Evolutionary conservation across 805 yeast genomes (phyloP).

Genomic region (Metschnikowia cubensis): DNA sequence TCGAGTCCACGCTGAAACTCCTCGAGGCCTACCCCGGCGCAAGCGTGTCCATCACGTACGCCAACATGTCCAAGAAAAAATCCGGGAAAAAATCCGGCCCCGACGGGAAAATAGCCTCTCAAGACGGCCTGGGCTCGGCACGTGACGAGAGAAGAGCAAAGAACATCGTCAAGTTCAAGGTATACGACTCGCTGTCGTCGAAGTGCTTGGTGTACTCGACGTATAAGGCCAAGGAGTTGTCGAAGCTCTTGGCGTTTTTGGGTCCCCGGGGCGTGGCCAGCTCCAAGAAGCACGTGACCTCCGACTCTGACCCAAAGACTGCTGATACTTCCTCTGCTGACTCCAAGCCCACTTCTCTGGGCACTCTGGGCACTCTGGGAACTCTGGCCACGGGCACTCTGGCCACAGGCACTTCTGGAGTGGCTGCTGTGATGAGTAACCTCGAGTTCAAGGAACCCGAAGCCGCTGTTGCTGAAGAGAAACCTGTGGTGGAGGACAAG

Average conservation of each 20-base stretch:
- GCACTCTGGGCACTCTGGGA: no score
- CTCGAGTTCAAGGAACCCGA: conserved; percentile 25
- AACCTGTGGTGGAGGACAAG: conserved; percentile 22
- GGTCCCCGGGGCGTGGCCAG: conserved; percentile 60
- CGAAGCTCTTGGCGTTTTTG: conserved; percentile 64
- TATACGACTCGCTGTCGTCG: conserved; percentile 63
- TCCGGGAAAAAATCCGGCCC: conserved; percentile 6
- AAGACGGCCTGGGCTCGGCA: no score
- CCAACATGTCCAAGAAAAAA: conserved; percentile 26
- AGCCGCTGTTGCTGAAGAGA: conserved; percentile 2
- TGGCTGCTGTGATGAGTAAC: conserved; percentile 41
- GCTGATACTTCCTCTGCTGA: no score
- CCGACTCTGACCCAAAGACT: no score
- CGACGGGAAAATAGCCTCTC: conserved; percentile 3
- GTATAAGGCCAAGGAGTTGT: conserved; percentile 64
- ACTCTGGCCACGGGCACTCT: no score
- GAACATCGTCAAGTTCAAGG: conserved; percentile 49
- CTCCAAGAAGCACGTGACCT: not conserved
- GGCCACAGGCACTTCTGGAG: conserved; percentile 1
- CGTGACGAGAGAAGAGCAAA: conserved; percentile 20
- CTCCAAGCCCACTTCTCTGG: no score
- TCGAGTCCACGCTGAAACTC: conserved; percentile 28
- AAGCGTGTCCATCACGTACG: conserved; percentile 36
- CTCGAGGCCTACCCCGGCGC: conserved; percentile 37
- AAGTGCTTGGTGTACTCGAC: conserved; percentile 57